Evolutionary conservation across 441 rosid genomes (phyloP), one percentile per base, ranked within the genome.

Genomic region (Gossypium schwendimanii): DNA sequence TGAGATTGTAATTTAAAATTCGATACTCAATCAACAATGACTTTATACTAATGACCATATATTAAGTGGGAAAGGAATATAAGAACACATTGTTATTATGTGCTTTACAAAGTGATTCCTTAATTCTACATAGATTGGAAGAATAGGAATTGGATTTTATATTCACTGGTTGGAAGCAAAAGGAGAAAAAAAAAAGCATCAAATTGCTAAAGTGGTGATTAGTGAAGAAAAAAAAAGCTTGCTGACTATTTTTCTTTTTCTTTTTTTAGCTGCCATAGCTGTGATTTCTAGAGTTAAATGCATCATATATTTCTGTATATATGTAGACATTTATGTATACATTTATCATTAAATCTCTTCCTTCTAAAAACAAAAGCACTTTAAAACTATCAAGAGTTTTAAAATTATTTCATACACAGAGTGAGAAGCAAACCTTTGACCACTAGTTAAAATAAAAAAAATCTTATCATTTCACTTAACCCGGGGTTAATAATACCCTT

Each of bases 41-140:
- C 8, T 50, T 50, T 50, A 50, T 33, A 3, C 44, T 49, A 0
- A 15, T 20, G 6, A 31, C 14, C 11, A 6, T 17, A 21, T 15
- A 45, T 14, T 49, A 28, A 75, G 83, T 76, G 76, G 74, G 73
- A 67, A 78, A 62, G 69, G 78, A 81, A 73, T 67, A 67, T 15
- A 8, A 8, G 55, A 3, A 55, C 1, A 24, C 28, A 57, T 24
- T 24, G 23, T 11, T 26, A 57, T 63, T 36, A 18, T 63, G 41
- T 63, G 52, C 28, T 39, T 65, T 65, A 14, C 2, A 77, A 69
- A 72, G 69, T 63, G 74, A 77, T 71, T 77, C 76, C 67, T 57
- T 6, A 70, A 36, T 63, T 49, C 68, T 26, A 14, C 61, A 26
- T 12, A 58, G 11, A 62, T 63, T 44, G 41, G 58, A 21, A 63